A percentile compares a stretch with the other conserved stretches of the same genome.
These are phyloP conservation scores for Lactarius tabidus DNA, from an alignment of 768 basidiomycete species.

Conservation along the genomic window DNA sequence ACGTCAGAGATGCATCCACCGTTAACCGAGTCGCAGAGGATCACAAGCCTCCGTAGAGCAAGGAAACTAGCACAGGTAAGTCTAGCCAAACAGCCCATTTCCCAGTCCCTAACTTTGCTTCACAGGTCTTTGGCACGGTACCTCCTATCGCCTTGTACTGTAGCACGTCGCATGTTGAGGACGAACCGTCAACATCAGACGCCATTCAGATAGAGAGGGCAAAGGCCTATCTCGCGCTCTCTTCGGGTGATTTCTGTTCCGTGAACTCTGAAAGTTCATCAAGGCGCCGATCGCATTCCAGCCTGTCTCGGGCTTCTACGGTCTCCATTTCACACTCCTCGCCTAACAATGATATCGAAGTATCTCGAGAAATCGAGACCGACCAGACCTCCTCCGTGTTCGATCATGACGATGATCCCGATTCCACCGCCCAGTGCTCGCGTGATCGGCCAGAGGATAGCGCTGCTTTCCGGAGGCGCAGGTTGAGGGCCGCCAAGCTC, in stretches of 20 bases:
- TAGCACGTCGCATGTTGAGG: slow-evolving; percentile 30
- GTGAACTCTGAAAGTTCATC: not conserved
- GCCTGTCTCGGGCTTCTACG: slow-evolving; percentile 6
- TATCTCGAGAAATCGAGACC: slow-evolving; percentile 2
- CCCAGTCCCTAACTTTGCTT: not conserved
- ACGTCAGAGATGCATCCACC: not conserved
- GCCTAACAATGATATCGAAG: not conserved
- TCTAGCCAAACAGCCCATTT: not conserved
- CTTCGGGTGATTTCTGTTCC: slow-evolving; percentile 11
- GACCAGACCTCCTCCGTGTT: not conserved
- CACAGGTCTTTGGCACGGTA: slow-evolving; percentile 48
- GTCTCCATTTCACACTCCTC: slow-evolving; percentile 7
- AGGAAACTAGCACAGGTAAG: slow-evolving; percentile 50
- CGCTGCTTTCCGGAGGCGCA: slow-evolving; percentile 32
- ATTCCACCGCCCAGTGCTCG: not conserved
- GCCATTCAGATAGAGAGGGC: slow-evolving; percentile 27
- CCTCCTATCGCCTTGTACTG: slow-evolving; percentile 43
- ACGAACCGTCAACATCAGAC: not conserved
- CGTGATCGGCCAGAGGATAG: not conserved
- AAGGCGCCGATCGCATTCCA: slow-evolving; percentile 13
- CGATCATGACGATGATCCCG: not conserved
- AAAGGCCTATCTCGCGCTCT: slow-evolving; percentile 24
- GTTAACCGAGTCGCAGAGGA: slow-evolving; percentile 36
- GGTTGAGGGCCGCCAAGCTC: slow-evolving; percentile 51
- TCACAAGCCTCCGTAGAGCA: slow-evolving; percentile 43